Evolutionary conservation across 805 yeast species (phyloP).

Genomic region (Wickerhamiella hasegawae): DNA sequence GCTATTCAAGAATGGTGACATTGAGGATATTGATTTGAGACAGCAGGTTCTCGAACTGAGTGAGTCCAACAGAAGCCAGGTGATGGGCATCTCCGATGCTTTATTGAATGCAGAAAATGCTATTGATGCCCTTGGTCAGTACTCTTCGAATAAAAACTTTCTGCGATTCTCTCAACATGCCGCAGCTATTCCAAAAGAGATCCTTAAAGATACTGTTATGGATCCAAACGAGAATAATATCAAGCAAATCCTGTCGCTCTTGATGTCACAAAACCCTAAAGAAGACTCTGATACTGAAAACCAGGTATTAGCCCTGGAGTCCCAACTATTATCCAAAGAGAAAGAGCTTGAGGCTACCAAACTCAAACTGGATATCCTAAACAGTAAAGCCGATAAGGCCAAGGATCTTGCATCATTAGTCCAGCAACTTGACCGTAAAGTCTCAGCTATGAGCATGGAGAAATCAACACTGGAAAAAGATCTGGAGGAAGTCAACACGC

Average conservation of each 20-base stretch:
- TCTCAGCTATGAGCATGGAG: not conserved
- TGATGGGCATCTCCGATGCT: not conserved
- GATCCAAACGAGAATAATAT: not conserved
- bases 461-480: not conserved
- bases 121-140: not conserved
- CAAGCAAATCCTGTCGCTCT: not conserved
- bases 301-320: not conserved
- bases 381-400: constrained; percentile 2
- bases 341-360: not conserved
- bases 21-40: not conserved
- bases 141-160: too few species aligned
- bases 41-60: not conserved
- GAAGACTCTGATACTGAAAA: not conserved
- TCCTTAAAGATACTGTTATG: not conserved
- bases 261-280: not conserved
- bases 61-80: too few species aligned
- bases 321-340: not conserved
- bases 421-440: not conserved
- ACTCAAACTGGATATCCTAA: constrained; percentile 3
- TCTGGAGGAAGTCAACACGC: not conserved
- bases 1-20: constrained; percentile 2
- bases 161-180: not conserved
- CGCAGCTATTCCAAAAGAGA: not conserved
- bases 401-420: not conserved
- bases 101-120: not conserved